These are phyloP conservation scores for Kwoniella bestiolae DNA, from an alignment of 768 basidiomycete genomes.

Conservation along the genomic window DNA sequence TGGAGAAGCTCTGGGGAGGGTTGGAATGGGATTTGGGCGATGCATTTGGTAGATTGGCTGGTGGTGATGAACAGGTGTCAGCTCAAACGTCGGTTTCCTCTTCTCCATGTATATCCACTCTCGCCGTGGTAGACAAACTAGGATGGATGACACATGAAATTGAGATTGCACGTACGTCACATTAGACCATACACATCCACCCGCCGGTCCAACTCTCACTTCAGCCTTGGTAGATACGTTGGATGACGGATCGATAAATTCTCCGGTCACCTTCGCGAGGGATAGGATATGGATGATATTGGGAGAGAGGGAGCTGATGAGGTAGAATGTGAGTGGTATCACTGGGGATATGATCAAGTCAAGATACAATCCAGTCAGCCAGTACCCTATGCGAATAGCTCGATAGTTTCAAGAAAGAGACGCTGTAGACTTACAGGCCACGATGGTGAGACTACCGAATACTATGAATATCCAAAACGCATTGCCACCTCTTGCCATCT, in stretches of 20 bases:
- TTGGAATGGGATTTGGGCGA: conserved; percentile 6
- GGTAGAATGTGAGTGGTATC: conserved; percentile 8
- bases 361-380: no score
- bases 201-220: conserved; percentile 11
- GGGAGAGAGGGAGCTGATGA: conserved; percentile 1
- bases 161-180: conserved; percentile 1
- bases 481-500: background rate
- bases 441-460: background rate
- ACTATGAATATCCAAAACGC: background rate
- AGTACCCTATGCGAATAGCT: background rate
- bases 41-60: background rate
- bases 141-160: background rate
- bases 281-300: background rate
- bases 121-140: background rate
- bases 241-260: background rate
- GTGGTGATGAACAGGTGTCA: no score
- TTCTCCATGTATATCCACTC: no score
- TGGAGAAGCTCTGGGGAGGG: background rate
- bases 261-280: conserved; percentile 6
- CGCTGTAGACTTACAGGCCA: conserved; percentile 4
- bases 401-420: background rate
- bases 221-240: background rate
- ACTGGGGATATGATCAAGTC: background rate
- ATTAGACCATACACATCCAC: conserved; percentile 16
- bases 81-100: no score